Evolutionary conservation across 495 filamentous ascomycete species (phyloP), one percentile per base, ranked within the genome.

Genomic region (Glutinoglossum americanum): DNA sequence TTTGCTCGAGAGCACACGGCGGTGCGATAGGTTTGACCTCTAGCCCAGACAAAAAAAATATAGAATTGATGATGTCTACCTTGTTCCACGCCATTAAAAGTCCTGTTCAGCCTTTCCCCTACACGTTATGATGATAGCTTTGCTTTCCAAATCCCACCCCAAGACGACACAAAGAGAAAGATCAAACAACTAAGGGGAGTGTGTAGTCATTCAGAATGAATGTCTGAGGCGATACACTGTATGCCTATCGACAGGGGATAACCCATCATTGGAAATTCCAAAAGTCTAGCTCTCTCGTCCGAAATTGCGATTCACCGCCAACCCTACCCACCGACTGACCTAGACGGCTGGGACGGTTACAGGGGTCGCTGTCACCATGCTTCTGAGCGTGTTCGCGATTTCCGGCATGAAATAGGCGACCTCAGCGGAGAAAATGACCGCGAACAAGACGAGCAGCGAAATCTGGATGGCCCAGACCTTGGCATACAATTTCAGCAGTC

Each of bases 401-500:
- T 53, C 49, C 26, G 49, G 49, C 4, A 30, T 0, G 17, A 53
- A 32, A 8, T 32, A 30, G 3, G 11, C 23, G 11, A 77, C 11
- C 63, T 77, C 65, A 21, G 44, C 65, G 44, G 61, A 58, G 0
- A 79, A 6, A 9, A 70, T 44, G 28, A 70, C 30, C 17, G 68
- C 58, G 51, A 78, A 64, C 21, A 80, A 47, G 7, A 74, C 57
- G 3, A 64, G 56, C 51, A 80, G 61, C 2, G 72, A 67, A 37
- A 75, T 11, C 53, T 78, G 67, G 23, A 81, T 72, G 9, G 71
- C 72, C 25, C 79, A 57, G 48, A 82, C 72, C 77, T 89, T 89
- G 64, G 68, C 69, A 51, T 84, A 78, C 11, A 88, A 73, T 72
- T 80, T 81, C 60, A 80, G 65, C 58, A 88, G 74, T 21, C 86